Conservation (phyloP, 176 grass and related monocot species). For the Areca catechu region DNA sequence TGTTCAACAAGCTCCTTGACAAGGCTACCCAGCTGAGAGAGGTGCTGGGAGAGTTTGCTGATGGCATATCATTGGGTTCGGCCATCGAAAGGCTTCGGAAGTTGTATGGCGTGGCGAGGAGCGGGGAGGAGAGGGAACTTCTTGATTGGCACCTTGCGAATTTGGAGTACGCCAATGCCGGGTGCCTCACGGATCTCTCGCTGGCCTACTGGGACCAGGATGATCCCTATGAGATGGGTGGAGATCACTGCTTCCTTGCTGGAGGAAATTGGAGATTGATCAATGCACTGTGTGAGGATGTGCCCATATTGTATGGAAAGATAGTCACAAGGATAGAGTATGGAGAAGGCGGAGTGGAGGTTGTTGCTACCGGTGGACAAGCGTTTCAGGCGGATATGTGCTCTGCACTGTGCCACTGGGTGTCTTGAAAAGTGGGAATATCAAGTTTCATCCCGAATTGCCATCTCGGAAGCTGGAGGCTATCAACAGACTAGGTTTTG, state of each 20-base stretch:
- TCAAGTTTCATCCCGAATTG: slow-evolving; percentile 65
- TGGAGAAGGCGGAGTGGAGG: slow-evolving; percentile 39
- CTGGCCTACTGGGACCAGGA: slow-evolving; percentile 92
- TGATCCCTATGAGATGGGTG: slow-evolving; percentile 85
- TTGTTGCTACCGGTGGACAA: slow-evolving; percentile 53
- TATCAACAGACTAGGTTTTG: slow-evolving; percentile 68
- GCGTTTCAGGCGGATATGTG: slow-evolving; percentile 69
- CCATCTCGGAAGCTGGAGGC: slow-evolving; percentile 55
- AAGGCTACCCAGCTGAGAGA: slow-evolving; percentile 56
- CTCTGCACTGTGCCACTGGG: slow-evolving; percentile 87
- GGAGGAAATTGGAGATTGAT: slow-evolving; percentile 72
- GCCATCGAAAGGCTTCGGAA: slow-evolving; percentile 61
- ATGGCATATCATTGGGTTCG: slow-evolving; percentile 65
- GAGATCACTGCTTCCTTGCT: slow-evolving; percentile 87
- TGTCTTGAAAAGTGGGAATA: slow-evolving; percentile 49
- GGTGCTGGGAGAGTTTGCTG: slow-evolving; percentile 35
- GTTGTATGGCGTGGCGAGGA: slow-evolving; percentile 55
- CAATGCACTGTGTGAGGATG: slow-evolving; percentile 54
- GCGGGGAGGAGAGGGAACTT: slow-evolving; percentile 43
- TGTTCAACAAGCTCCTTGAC: slow-evolving; percentile 82
- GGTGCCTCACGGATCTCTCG: slow-evolving; percentile 66
- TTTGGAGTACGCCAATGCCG: slow-evolving; percentile 86
- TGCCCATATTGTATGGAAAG: slow-evolving; percentile 70
- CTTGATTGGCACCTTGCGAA: slow-evolving; percentile 94
- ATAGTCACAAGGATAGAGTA: slow-evolving; percentile 56